Conservation (phyloP, 192 early-diverging fungal genomes). For the Backusella tuberculispora region DNA sequence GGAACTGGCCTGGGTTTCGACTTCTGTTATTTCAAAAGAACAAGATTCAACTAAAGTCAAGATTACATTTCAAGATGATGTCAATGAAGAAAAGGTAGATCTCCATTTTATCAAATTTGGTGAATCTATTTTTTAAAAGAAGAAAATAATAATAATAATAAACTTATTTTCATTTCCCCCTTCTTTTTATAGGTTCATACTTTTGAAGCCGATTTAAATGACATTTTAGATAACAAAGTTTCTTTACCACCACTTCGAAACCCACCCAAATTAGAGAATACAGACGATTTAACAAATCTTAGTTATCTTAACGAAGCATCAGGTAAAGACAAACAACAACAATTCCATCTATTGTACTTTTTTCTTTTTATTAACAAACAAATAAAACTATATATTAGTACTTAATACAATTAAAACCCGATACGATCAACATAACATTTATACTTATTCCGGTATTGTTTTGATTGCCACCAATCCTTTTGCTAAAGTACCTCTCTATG, state of each 20-base stretch:
- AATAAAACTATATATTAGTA: constrained; percentile 50
- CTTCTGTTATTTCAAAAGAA: constrained; percentile 57
- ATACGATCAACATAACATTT: constrained; percentile 92
- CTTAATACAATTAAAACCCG: constrained; percentile 91
- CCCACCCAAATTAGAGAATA: constrained; percentile 86
- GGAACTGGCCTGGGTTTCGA: constrained; percentile 85
- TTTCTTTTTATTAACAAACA: neutral
- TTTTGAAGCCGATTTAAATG: constrained; percentile 73
- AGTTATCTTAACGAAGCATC: constrained; percentile 95
- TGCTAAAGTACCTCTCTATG: constrained; percentile 83
- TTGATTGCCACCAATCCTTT: constrained; percentile 98
- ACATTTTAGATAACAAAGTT: constrained; percentile 68
- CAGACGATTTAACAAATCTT: constrained; percentile 89
- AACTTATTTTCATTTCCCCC: neutral
- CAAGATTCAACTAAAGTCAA: constrained; percentile 60
- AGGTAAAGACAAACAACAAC: constrained; percentile 34
- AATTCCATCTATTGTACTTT: neutral
- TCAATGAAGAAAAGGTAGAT: constrained; percentile 26
- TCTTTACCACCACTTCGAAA: constrained; percentile 93
- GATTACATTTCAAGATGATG: constrained; percentile 64
- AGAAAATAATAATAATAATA: neutral
- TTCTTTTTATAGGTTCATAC: constrained; percentile 59
- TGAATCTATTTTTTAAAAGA: too few relatives aligned
- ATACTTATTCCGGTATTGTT: constrained; percentile 99
- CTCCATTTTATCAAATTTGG: neutral